Percentiles rank a stretch among this genome's conserved stretches.
These are phyloP conservation scores for Cochlearia excelsa DNA, from an alignment of 345 rosid genomes.

Conservation along the genomic window DNA sequence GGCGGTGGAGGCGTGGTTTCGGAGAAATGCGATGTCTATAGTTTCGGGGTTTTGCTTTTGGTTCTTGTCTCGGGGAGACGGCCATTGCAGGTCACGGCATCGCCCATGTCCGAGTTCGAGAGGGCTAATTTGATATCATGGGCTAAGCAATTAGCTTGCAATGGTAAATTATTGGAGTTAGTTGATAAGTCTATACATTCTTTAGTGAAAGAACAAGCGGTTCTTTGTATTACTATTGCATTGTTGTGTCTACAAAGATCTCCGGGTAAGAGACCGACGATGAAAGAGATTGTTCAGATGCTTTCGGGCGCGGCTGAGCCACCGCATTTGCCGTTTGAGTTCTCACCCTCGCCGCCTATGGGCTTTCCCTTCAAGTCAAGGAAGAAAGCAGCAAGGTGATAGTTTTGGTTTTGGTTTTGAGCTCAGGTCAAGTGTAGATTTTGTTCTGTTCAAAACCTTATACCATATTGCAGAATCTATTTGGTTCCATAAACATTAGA, in stretches of 20 bases:
- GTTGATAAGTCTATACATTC: conserved; percentile 62
- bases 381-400: conserved; percentile 42
- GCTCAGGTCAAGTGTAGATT: conserved; percentile 42
- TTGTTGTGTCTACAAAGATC: conserved; percentile 70
- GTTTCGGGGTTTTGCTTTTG: conserved; percentile 68
- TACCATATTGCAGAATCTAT: conserved; percentile 14
- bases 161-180: conserved; percentile 65
- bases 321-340: conserved; percentile 70
- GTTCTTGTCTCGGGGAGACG: conserved; percentile 70
- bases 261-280: conserved; percentile 57
- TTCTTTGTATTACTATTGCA: conserved; percentile 69
- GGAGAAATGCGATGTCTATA: conserved; percentile 72
- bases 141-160: conserved; percentile 68
- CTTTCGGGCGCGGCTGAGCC: conserved; percentile 63
- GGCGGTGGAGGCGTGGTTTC: conserved; percentile 67
- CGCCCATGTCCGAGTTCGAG: conserved; percentile 76
- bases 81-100: conserved; percentile 70
- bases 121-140: conserved; percentile 79
- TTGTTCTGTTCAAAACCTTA: conserved; percentile 10
- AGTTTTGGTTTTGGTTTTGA: conserved; percentile 15
- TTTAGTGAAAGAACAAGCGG: conserved; percentile 55
- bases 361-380: conserved; percentile 55
- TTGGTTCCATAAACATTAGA: conserved; percentile 25
- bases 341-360: conserved; percentile 71
- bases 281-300: conserved; percentile 68